Evolutionary conservation across 257 asterid genomes (phyloP).

Genomic region (Ehretia macrophylla): DNA sequence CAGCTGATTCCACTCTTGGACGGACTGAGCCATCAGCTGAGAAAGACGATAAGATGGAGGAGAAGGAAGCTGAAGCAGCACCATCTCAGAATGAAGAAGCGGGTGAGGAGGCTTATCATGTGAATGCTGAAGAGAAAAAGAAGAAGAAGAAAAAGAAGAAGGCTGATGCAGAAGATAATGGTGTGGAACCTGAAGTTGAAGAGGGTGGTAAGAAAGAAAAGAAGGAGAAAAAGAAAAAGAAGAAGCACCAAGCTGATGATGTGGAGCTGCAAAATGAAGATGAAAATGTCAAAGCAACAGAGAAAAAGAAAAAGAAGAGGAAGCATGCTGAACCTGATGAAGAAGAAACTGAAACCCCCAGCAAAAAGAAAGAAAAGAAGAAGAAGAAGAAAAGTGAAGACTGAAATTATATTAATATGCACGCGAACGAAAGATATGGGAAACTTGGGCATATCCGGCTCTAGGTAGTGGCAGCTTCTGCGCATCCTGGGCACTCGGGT

Average conservation of each 20-base stretch:
- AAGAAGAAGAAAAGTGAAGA: conserved; percentile 53
- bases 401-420: conserved; percentile 8
- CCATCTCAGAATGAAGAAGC: conserved; percentile 16
- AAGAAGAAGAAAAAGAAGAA: conserved; percentile 37
- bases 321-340: conserved; percentile 42
- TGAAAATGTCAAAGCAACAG: conserved; percentile 25
- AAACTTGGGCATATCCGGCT: too few relatives aligned
- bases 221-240: conserved; percentile 52
- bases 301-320: conserved; percentile 63
- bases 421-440: too few relatives aligned
- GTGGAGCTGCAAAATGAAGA: conserved; percentile 25
- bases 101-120: conserved; percentile 28
- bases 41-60: conserved; percentile 21
- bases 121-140: conserved; percentile 31
- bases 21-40: conserved; percentile 35
- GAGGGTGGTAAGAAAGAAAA: conserved; percentile 40
- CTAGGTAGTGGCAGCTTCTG: neutral
- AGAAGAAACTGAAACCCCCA: conserved; percentile 28
- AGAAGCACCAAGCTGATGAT: conserved; percentile 28
- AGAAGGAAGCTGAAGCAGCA: neutral
- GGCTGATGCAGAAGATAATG: conserved; percentile 25
- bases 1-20: conserved; percentile 62
- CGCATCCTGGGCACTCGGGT: neutral
- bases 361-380: conserved; percentile 43
- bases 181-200: conserved; percentile 35